A percentile compares a stretch with the other conserved stretches of the same genome.
phyloP scores from a whole-genome alignment of 2,329 filamentous ascomycete species.

The Hypoxylon sp. region DNA sequence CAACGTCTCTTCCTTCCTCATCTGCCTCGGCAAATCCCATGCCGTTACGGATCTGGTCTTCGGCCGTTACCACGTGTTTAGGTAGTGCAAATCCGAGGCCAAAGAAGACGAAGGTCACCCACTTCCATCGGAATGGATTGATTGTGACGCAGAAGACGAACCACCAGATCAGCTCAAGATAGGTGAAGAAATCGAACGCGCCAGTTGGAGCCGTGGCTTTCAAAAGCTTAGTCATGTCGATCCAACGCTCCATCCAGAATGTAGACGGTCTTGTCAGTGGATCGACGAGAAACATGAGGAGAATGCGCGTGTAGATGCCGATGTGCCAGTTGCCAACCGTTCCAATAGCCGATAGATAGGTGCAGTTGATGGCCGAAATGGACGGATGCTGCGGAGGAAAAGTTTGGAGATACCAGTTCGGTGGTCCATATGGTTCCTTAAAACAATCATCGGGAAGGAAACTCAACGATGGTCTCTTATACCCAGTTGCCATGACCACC shows the following conservation, averaged over 20 bases:
- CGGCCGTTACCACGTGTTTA: slow-evolving; percentile 74
- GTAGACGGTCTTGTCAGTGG: slow-evolving; percentile 79
- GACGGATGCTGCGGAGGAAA: slow-evolving; percentile 82
- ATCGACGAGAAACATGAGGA: slow-evolving; percentile 89
- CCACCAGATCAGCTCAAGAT: slow-evolving; percentile 88
- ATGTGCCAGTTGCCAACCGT: slow-evolving; percentile 91
- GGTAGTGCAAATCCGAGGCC: slow-evolving; percentile 79
- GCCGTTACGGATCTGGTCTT: slow-evolving; percentile 72
- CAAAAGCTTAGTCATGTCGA: slow-evolving; percentile 82
- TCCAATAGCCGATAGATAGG: slow-evolving; percentile 84
- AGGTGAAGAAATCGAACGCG: slow-evolving; percentile 92
- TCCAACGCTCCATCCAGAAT: slow-evolving; percentile 87
- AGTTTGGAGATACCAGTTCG: slow-evolving; percentile 90
- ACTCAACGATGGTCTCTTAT: slow-evolving; percentile 77
- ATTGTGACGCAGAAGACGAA: slow-evolving; percentile 83
- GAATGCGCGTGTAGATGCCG: slow-evolving; percentile 87
- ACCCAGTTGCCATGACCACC: slow-evolving; percentile 87
- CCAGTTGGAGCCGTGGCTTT: slow-evolving; percentile 79
- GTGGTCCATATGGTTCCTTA: slow-evolving; percentile 79
- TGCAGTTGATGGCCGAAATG: slow-evolving; percentile 84
- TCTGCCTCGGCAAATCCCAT: slow-evolving; percentile 51
- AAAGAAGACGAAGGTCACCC: slow-evolving; percentile 86
- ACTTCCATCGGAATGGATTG: slow-evolving; percentile 93
- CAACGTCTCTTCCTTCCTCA: slow-evolving; percentile 52
- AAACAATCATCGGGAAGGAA: slow-evolving; percentile 84